Evolutionary conservation across 768 basidiomycete genomes (phyloP).

Genomic region (Boletus insuetus): DNA sequence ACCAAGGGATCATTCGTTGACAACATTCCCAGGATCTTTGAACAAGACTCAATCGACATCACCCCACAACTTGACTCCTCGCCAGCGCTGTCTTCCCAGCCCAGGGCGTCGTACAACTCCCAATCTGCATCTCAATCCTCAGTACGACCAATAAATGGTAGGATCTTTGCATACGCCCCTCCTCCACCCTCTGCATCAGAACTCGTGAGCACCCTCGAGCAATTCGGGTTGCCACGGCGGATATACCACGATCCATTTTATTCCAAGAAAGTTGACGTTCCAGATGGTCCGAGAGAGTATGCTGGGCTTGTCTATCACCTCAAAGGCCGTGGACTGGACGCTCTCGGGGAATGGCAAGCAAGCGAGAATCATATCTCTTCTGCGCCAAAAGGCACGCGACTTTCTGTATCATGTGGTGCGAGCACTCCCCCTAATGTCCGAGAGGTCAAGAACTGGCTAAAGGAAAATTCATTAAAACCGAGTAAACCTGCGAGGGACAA

Average conservation of each 20-base stretch:
- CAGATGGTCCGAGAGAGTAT: constrained; percentile 68
- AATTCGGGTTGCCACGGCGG: constrained; percentile 50
- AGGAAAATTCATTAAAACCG: constrained; percentile 19
- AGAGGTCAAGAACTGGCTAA: constrained; percentile 56
- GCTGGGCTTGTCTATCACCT: constrained; percentile 73
- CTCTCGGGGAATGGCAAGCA: constrained; percentile 59
- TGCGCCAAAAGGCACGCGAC: neutral
- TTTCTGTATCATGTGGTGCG: constrained; percentile 40
- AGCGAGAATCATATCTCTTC: constrained; percentile 2
- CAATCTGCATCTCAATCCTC: constrained; percentile 4
- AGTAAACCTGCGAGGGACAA: constrained; percentile 25
- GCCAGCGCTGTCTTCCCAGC: neutral
- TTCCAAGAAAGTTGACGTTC: constrained; percentile 67
- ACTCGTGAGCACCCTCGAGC: constrained; percentile 43
- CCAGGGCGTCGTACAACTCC: constrained; percentile 20
- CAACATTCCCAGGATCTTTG: constrained; percentile 10
- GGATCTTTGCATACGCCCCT: constrained; percentile 43
- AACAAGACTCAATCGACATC: constrained; percentile 6
- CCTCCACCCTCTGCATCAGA: constrained; percentile 50
- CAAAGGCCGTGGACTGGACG: constrained; percentile 56
- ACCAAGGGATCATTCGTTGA: neutral
- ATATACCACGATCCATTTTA: constrained; percentile 79
- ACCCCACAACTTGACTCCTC: neutral
- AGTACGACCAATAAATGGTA: neutral
- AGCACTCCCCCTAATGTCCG: constrained; percentile 60